Evolutionary conservation across 169 alveolate genomes (phyloP).

Genomic region (Plasmodium sp.): DNA sequence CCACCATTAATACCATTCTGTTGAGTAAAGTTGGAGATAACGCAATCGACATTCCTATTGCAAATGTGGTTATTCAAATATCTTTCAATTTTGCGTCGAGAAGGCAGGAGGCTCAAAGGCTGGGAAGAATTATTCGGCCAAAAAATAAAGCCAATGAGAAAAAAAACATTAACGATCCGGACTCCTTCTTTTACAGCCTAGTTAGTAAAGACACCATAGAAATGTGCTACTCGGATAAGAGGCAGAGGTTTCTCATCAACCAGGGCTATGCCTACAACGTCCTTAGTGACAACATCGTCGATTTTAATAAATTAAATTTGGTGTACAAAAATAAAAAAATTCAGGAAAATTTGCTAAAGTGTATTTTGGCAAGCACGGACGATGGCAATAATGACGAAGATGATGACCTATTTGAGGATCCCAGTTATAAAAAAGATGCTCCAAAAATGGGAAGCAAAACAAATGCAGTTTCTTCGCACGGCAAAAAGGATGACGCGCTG

Average conservation of each 20-base stretch:
- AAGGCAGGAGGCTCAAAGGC: constrained; percentile 99
- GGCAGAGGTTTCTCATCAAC: constrained; percentile 98
- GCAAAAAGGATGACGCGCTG: constrained; percentile 21
- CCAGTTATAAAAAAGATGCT: constrained; percentile 29
- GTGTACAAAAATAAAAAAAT: constrained; percentile 77
- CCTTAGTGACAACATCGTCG: constrained; percentile 81
- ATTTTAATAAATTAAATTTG: constrained; percentile 79
- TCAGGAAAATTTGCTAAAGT: constrained; percentile 82
- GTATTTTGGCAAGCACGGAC: constrained; percentile 78
- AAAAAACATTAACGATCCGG: constrained; percentile 82
- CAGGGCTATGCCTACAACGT: constrained; percentile 91
- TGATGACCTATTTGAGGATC: constrained; percentile 73
- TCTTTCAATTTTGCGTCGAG: constrained; percentile 98
- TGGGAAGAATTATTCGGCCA: constrained; percentile 99
- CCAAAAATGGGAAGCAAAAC: constrained; percentile 14
- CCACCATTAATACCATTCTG: constrained; percentile 89
- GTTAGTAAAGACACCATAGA: constrained; percentile 98
- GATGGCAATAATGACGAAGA: constrained; percentile 85
- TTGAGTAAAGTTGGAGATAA: constrained; percentile 99
- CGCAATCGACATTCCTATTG: constrained; percentile 99
- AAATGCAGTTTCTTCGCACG: neutral
- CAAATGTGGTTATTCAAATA: constrained; percentile 99
- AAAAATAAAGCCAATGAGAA: constrained; percentile 91
- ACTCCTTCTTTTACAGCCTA: constrained; percentile 98
- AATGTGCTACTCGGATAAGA: constrained; percentile 95